Evolutionary conservation across 2,329 filamentous ascomycete species (phyloP), one percentile per base, ranked within the genome.

Genomic region (Ceratocystis eucalypticola): DNA sequence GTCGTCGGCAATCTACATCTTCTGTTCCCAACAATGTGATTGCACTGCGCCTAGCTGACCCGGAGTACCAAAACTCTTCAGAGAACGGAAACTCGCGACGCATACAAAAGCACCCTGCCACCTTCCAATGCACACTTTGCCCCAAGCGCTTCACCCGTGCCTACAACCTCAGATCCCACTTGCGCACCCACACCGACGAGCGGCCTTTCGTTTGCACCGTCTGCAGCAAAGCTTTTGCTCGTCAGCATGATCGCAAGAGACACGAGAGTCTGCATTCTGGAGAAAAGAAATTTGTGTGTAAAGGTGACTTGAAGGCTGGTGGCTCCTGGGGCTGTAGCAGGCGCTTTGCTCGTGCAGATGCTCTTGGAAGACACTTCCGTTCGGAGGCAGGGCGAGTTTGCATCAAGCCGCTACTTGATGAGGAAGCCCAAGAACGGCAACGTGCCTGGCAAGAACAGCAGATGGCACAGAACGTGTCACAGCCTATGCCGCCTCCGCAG

Each of bases 231-330:
- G 94, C 94, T 0, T 99, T 99, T 77, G 94, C 94, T 5, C 88
- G 94, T 30, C 94, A 99, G 74, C 94, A 99, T 74, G 94, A 99
- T 74, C 88, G 94, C 59, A 99, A 99, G 77, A 88, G 94, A 48
- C 94, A 99, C 75, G 94, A 99, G 77, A 92, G 93, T 48, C 79
- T 99, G 53, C 94, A 99, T 73, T 95, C 90, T 0, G 94, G 94
- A 53, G 94, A 99, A 78, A 99, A 97, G 84, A 97, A 96, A 74
- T 99, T 97, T 74, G 89, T 97, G 6, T 99, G 94, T 77, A 91
- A 91, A 71, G 94, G 94, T 65, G 89, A 92, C 67, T 84, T 99
- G 62, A 92, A 93, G 70, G 85, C 85, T 1, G 86, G 87, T 61
- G 87, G 87, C 4, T 85, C 88, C 70, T 99, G 94, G 94, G 94